Evolutionary conservation across 2,329 filamentous ascomycete species (phyloP), one percentile per base, ranked within the genome.

Genomic region (Hymenotorrendiella dingleyae): DNA sequence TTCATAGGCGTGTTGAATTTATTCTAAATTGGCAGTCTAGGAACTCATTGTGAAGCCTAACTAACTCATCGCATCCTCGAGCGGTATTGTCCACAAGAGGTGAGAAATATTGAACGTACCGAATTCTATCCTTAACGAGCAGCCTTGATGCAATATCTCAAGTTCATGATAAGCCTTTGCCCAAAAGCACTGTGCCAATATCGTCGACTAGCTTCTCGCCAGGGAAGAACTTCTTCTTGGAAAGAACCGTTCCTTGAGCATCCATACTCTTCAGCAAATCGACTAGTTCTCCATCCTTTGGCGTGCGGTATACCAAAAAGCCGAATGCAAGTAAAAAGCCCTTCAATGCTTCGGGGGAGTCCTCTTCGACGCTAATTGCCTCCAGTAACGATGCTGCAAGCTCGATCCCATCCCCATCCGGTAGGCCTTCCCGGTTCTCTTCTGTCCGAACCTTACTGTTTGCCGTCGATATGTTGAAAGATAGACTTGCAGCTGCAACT

Each of bases 241-340:
- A 67, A 26, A 71, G 45, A 1, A 94, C 70, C 0, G 76, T 80
- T 3, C 76, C 76, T 23, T 73, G 70, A 0, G 88, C 86, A 60
- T 90, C 88, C 71, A 96, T 76, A 0, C 80, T 82, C 43, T 77
- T 76, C 51, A 89, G 73, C n/a, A 95, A 65, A 60, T 94, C 88
- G 9, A 81, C 70, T n/a, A 96, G 62, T 52, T 90, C 85, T 1
- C 89, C 85, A 22, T 84, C 77, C 26, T 79, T 57, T 4, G 80
- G 76, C 2, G 79, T 75, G 47, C 78, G 78, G 58, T 90, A 95
- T 1, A 83, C 72, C 20, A 96, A 61, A 52, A 88, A 77, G 0
- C 89, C 91, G 14, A 94, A 62, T 2, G 84, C 84, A 12, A 89
- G 70, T 24, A 95, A 56, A 62, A 90, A 78, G 0, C 87, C 87